phyloP scores from a whole-genome alignment of 2,329 filamentous ascomycete species.

The Metarhizium rileyi region DNA sequence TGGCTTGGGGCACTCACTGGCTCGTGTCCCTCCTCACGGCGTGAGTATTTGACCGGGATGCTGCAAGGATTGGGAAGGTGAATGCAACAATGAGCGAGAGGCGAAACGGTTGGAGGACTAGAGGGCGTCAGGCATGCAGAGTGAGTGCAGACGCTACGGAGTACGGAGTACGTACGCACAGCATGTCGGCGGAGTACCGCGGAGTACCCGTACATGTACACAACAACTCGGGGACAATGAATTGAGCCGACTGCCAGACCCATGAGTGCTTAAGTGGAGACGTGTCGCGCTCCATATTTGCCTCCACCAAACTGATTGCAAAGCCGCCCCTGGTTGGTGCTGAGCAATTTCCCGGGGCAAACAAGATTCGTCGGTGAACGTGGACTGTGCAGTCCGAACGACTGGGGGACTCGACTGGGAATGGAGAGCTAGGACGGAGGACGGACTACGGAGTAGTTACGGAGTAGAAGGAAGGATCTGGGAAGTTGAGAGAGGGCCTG shows the following conservation, averaged over 20 bases:
- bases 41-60: background rate
- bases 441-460: background rate
- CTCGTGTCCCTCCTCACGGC: background rate
- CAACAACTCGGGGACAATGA: too few relatives aligned
- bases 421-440: conserved; percentile 2
- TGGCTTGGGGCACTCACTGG: background rate
- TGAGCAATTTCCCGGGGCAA: conserved; percentile 15
- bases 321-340: conserved; percentile 7
- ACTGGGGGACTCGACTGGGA: background rate
- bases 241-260: background rate
- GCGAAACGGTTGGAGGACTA: too few relatives aligned
- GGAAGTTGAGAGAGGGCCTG: background rate
- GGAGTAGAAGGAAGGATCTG: background rate
- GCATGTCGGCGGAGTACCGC: background rate
- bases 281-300: conserved; percentile 3
- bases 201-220: background rate
- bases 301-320: conserved; percentile 6
- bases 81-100: background rate
- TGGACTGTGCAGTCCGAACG: background rate
- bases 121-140: too few relatives aligned
- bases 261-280: background rate
- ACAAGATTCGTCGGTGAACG: background rate
- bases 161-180: background rate
- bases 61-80: background rate
- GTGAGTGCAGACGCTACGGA: too few relatives aligned